A percentile compares a stretch with the other conserved stretches of the same genome.
These are phyloP conservation scores for Kodamaea fukazawae DNA, from an alignment of 805 yeast genomes.

Conservation along the genomic window DNA sequence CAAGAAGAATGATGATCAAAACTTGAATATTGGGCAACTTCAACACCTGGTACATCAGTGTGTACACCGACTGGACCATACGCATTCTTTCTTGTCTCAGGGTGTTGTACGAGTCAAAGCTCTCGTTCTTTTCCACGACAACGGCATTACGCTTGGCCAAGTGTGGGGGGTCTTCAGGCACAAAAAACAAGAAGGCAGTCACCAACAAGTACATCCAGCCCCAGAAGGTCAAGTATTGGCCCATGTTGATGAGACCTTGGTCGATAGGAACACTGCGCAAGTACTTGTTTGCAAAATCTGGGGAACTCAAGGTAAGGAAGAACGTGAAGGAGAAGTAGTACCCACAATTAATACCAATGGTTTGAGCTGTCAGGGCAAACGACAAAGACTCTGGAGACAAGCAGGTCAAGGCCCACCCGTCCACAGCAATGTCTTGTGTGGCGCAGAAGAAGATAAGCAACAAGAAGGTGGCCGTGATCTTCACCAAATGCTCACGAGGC, in stretches of 20 bases:
- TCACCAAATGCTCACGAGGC: conserved; percentile 48
- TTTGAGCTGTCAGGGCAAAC: conserved; percentile 96
- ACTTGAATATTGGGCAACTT: conserved; percentile 68
- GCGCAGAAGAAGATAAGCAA: conserved; percentile 84
- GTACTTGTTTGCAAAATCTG: conserved; percentile 88
- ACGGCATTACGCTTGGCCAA: conserved; percentile 32
- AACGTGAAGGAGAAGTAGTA: conserved; percentile 90
- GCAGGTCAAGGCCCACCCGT: conserved; percentile 96
- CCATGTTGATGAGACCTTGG: conserved; percentile 66
- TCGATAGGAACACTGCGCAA: conserved; percentile 59
- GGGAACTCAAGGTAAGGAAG: conserved; percentile 84
- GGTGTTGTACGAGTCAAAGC: conserved; percentile 19
- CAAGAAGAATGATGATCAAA: conserved; percentile 68
- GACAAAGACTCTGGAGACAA: conserved; percentile 74
- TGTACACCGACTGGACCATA: conserved; percentile 53
- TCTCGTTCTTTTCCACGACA: conserved; percentile 17
- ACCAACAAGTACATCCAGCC: conserved; percentile 69
- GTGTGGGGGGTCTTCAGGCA: conserved; percentile 71
- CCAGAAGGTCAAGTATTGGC: conserved; percentile 74
- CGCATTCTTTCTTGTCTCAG: conserved; percentile 14
- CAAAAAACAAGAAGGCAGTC: conserved; percentile 58
- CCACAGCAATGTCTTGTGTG: conserved; percentile 97
- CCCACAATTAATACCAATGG: conserved; percentile 91
- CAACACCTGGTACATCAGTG: conserved; percentile 65
- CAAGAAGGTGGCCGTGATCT: conserved; percentile 71